Percentiles rank a stretch among this genome's conserved stretches.
phyloP scores from a whole-genome alignment of 2,329 filamentous ascomycete species.

The Nigrograna mackinnonii region DNA sequence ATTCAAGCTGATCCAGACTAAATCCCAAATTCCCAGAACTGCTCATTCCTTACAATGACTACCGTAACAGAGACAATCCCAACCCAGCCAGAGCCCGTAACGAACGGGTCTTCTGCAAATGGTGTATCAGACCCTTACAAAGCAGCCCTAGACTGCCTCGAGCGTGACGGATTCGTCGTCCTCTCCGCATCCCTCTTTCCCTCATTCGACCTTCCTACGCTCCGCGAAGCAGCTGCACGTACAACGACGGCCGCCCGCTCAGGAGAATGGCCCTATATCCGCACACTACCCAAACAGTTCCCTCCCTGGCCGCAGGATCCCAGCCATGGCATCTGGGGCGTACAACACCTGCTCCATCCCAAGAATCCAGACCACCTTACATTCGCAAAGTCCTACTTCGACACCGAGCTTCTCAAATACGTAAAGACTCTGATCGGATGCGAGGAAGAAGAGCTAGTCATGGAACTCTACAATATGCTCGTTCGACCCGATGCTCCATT shows the following conservation, averaged over 20 bases:
- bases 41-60: slow-evolving; percentile 11
- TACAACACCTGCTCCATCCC: slow-evolving; percentile 83
- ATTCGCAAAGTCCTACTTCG: slow-evolving; percentile 76
- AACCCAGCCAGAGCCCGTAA: slow-evolving; percentile 5
- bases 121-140: slow-evolving; percentile 22
- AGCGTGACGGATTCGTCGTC: slow-evolving; percentile 75
- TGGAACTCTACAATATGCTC: slow-evolving; percentile 88
- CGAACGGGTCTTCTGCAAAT: slow-evolving; percentile 1
- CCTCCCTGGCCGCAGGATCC: slow-evolving; percentile 75
- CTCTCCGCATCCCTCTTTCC: slow-evolving; percentile 67
- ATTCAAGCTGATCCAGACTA: too few relatives aligned
- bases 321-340: slow-evolving; percentile 78
- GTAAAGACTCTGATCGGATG: slow-evolving; percentile 66
- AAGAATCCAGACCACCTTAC: slow-evolving; percentile 62
- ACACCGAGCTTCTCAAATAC: slow-evolving; percentile 62
- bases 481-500: slow-evolving; percentile 74
- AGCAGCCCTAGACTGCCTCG: slow-evolving; percentile 57
- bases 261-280: slow-evolving; percentile 80
- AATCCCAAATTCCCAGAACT: slow-evolving; percentile 1
- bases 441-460: slow-evolving; percentile 65
- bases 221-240: slow-evolving; percentile 63
- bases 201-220: slow-evolving; percentile 52
- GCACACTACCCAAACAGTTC: slow-evolving; percentile 87
- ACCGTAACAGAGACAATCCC: slow-evolving; percentile 10
- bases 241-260: slow-evolving; percentile 65